Percentiles rank a stretch among this genome's conserved stretches.
Conservation (phyloP, 108 stramenopile genomes). For the Halocafeteria seosinensis region DNA sequence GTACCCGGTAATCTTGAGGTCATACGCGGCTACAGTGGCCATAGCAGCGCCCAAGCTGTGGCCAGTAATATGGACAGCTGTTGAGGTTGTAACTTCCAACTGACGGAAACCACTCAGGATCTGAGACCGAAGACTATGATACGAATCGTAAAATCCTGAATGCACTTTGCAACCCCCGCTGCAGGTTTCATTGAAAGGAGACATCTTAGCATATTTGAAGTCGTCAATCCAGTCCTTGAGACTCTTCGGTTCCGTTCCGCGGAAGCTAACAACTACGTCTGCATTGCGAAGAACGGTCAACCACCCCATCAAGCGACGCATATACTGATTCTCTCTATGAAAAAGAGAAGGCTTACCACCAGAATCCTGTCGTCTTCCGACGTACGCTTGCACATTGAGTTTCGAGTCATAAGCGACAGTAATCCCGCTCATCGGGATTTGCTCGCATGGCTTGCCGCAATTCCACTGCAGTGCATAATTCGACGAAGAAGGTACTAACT, state of each 20-base stretch:
- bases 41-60: slow-evolving; percentile 2
- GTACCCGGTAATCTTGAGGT: neutral
- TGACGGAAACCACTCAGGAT: neutral
- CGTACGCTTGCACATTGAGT: too few relatives aligned
- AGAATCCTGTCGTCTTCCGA: too few relatives aligned
- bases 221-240: neutral
- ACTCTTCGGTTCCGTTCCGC: neutral
- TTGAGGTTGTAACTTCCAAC: neutral
- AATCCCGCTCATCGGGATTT: too few relatives aligned
- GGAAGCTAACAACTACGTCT: neutral
- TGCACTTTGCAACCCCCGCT: neutral
- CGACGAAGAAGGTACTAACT: too few relatives aligned
- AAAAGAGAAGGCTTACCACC: too few relatives aligned
- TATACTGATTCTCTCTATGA: too few relatives aligned
- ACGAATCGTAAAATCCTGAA: neutral
- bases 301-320: too few relatives aligned
- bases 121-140: neutral
- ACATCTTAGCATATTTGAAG: neutral
- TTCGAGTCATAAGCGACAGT: too few relatives aligned
- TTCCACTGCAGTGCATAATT: too few relatives aligned
- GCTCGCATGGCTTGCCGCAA: too few relatives aligned
- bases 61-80: neutral
- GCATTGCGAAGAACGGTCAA: too few relatives aligned
- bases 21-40: neutral
- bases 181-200: neutral